phyloP scores from a whole-genome alignment of 1,284 basidiomycete species.

The Anthracocystis setariae region DNA sequence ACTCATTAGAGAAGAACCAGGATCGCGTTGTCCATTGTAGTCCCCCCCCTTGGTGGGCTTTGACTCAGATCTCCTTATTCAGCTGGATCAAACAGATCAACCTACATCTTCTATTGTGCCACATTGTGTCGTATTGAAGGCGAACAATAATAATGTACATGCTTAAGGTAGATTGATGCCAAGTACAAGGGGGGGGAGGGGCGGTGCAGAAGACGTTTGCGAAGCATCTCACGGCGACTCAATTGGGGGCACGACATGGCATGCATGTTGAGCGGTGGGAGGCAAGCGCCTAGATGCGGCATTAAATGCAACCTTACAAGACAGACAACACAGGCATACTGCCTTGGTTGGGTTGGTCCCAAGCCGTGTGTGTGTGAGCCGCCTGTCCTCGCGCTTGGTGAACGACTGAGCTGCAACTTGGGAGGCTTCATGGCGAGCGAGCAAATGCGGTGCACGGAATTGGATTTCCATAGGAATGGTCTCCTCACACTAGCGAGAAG shows the following conservation, averaged over 20 bases:
- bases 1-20: background rate
- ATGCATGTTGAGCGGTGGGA: slow-evolving; percentile 13
- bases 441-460: background rate
- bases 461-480: slow-evolving; percentile 14
- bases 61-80: too few species aligned
- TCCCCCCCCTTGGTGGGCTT: background rate
- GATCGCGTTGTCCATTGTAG: background rate
- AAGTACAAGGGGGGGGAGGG: background rate
- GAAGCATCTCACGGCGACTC: slow-evolving; percentile 45
- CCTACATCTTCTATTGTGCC: too few species aligned
- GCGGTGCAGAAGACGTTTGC: slow-evolving; percentile 19
- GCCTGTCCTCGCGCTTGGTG: slow-evolving; percentile 12
- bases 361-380: too few species aligned
- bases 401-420: background rate
- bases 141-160: too few species aligned
- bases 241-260: slow-evolving; percentile 11
- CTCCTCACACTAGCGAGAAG: slow-evolving; percentile 9
- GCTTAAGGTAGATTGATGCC: too few species aligned
- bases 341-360: too few species aligned
- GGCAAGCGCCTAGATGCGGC: slow-evolving; percentile 2
- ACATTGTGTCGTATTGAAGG: too few species aligned
- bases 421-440: background rate
- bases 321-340: background rate
- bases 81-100: too few species aligned
- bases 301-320: background rate